Base-by-base conservation (phyloP, 331 rosid genomes). In the Arachis monticola region DNA sequence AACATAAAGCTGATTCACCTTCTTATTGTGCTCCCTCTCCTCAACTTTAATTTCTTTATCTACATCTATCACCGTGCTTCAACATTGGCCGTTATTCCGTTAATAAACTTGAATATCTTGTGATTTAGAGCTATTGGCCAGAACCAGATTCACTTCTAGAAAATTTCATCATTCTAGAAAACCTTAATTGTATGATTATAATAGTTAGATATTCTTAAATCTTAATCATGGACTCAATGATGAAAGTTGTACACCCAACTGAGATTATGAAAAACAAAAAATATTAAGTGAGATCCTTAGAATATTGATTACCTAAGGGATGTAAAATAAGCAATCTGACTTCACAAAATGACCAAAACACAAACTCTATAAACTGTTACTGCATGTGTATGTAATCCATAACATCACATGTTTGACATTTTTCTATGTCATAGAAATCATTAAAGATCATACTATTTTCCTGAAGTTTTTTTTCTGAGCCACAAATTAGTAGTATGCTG, bases 121-220 rank as follows among this genome's bases (percentile, higher is more conserved):
- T 41, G 44, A 69, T 8, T 59, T 17, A 10, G 13, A 10, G 3
- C n/a, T 35, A 17, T 17, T 70, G 30, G 44, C 48, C 40, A 55
- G 86, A 83, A 83, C 81, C 73, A 32, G 86, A 64, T 78, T 70
- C 81, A 35, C 67, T 67, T 75, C 76, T 75, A 66, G 73, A 67
- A 78, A 58, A 40, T 3, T 22, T 14, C 8, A 53, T 17, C 40
- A 31, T 74, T 60, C 67, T 60, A 80, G 61, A 74, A 79, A 69
- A 41, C 53, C 11, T 35, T 35, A 35, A 17, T 17, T 3, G 40
- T 35, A 4, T 35, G 40, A 35, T 35, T 35, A 2, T 35, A 35
- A 35, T 42, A 50, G 69, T 56, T 30, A 10, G 69, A 70, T 47
- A 46, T 8, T 74, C 58, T 46, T 48, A 45, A 69, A 35, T 35